Base-by-base conservation (phyloP, 2,329 filamentous ascomycete species). In the Fusarium torulosum region DNA sequence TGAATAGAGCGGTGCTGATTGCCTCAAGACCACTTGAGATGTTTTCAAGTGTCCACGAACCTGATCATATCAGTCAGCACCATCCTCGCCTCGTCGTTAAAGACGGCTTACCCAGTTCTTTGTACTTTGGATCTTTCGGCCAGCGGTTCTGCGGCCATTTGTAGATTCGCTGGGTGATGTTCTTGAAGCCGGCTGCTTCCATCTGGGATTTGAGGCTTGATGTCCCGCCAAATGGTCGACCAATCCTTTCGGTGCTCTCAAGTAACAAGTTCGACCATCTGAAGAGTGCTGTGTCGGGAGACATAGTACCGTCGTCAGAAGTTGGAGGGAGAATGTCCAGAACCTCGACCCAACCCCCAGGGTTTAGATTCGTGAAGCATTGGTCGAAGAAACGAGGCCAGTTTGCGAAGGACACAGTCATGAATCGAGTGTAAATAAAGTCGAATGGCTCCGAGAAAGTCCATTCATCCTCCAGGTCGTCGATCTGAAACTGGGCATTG, bases 91-190 rank as follows among this genome's bases (percentile, higher is more conserved):
- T 2, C 33, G 17, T 1, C 25, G 25, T 25, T 25, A 3, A 2
- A 35, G 14, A 23, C 11, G 3, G 17, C 25, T 47, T 37, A 71
- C 84, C 84, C 8, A 85, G 67, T 47, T 85, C 81, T 67, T 86
- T 87, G 41, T 82, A 76, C 31, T 81, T 81, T 17, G 75, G 76
- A 27, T 84, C 80, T 50, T 79, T 82, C 0, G 84, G 80, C 84
- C 85, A 87, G 4, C 78, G 74, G 66, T 82, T 83, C 35, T 79
- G 76, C 0, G 84, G 84, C 73, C 84, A 80, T 69, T 81, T 82
- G 69, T 77, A 82, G 13, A 81, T 70, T 7, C 77, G 73, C 64
- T 85, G 80, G 0, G 73, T 71, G 0, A 88, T 79, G 58, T 86
- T 77, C 40, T 76, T 74, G 63, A 87, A 88, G 0, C 86, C 86